Evolutionary conservation across 164 flowering plant species (phyloP).

Genomic region (Saururus chinensis): DNA sequence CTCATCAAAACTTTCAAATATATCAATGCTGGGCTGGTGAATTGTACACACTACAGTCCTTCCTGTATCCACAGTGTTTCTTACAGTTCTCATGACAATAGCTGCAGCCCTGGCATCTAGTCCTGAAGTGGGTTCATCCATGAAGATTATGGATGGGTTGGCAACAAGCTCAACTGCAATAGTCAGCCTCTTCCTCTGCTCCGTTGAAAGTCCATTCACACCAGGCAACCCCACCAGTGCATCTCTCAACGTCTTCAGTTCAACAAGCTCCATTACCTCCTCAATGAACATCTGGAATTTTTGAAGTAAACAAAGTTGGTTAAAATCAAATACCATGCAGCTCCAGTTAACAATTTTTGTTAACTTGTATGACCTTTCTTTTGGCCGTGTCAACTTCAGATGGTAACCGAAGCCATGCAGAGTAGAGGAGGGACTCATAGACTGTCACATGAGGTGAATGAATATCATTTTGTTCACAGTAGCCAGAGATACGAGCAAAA

Average conservation of each 20-base stretch:
- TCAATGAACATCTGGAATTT: slow-evolving; percentile 37
- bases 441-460: slow-evolving; percentile 52
- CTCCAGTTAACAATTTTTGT: not conserved
- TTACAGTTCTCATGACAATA: slow-evolving; percentile 51
- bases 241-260: slow-evolving; percentile 25
- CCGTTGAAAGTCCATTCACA: slow-evolving; percentile 39
- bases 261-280: slow-evolving; percentile 51
- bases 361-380: slow-evolving; percentile 24
- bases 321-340: not conserved
- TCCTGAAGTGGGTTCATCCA: slow-evolving; percentile 61
- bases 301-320: not conserved
- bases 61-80: slow-evolving; percentile 47
- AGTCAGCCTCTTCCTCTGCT: slow-evolving; percentile 46
- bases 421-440: slow-evolving; percentile 37
- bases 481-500: slow-evolving; percentile 44
- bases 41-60: slow-evolving; percentile 49
- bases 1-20: slow-evolving; percentile 50
- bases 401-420: slow-evolving; percentile 52
- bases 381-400: slow-evolving; percentile 24
- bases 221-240: slow-evolving; percentile 41
- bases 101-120: slow-evolving; percentile 55
- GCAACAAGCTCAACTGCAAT: slow-evolving; percentile 59
- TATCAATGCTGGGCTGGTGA: slow-evolving; percentile 51
- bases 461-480: slow-evolving; percentile 49
- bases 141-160: slow-evolving; percentile 47